Conservation (phyloP, 352 stramenopile genomes). For the Pelagophyceae sp. region DNA sequence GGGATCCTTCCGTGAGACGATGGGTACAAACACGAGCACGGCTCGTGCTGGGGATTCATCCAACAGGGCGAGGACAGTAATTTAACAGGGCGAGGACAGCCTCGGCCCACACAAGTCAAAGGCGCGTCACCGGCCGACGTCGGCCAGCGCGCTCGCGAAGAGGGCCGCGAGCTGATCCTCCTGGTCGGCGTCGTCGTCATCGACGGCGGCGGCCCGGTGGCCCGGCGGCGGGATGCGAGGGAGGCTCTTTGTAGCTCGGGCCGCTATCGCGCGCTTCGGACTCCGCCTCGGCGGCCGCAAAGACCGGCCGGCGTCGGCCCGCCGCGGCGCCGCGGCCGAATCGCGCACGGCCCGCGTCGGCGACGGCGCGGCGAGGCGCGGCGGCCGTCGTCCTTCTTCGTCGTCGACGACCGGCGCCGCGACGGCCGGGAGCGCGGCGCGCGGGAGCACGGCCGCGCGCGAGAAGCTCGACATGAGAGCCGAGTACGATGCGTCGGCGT, state of each 20-base stretch:
- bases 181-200: not conserved
- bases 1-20: no score
- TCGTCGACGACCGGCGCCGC: no score
- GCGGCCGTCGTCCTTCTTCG: not conserved
- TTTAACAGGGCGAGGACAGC: no score
- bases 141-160: not conserved
- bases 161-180: constrained; percentile 9
- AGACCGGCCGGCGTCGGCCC: no score
- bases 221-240: not conserved
- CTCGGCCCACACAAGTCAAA: no score
- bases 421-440: not conserved
- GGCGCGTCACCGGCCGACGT: no score
- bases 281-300: not conserved
- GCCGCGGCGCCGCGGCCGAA: no score
- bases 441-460: not conserved
- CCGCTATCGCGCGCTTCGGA: not conserved
- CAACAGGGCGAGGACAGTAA: no score
- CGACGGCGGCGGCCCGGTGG: not conserved
- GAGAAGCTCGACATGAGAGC: not conserved
- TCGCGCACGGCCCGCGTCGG: no score
- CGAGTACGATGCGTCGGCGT: not conserved
- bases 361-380: not conserved
- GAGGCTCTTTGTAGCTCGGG: not conserved
- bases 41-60: no score
- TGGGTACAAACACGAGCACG: no score